Evolutionary conservation across 2,329 filamentous ascomycete species (phyloP), one percentile per base, ranked within the genome.

Genomic region (Pezicula carpinea): DNA sequence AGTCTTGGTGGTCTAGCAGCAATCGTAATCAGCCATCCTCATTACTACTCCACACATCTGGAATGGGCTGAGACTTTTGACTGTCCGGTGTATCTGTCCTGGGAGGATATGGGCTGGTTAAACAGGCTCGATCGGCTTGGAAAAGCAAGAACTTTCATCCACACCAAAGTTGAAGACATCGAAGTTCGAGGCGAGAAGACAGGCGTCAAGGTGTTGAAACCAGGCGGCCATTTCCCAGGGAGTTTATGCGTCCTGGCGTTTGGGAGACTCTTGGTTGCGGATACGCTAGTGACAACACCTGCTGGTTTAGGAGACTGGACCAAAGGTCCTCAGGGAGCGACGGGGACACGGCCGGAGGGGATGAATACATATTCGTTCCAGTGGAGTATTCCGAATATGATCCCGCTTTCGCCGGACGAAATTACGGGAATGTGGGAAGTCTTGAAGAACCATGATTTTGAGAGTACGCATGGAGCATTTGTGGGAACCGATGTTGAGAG

Each of bases 181-280:
- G 62, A 70, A 39, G 58, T 77, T 15, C 40, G 34, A 1, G 43
- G 61, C 6, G 47, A 58, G 47, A 64, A 64, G 43, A 70, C 72
- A 0, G 80, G 77, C 0, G 72, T 83, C 3, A 76, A 69, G 26
- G 80, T 78, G 0, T 71, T 92, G 43, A 88, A 89, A 64, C 73
- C 84, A 0, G 87, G 87, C 0, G 89, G 89, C 0, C 88, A 95
- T 68, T 93, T 93, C 58, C 83, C 85, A 0, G 89, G 89, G 0
- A 87, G 82, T 53, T 66, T 85, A 49, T 89, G 3, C 61, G 87
- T 50, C 13, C 74, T 84, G 19, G 87, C 79, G 65, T 73, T 75
- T 15, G 65, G 67, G 1, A 75, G 73, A 40, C 66, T 93, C n/a
- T 75, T 92, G 49, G 75, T 90, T 48, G 87, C 88, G 5, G 89